A percentile compares a stretch with the other conserved stretches of the same genome.
phyloP scores from a whole-genome alignment of 2,329 filamentous ascomycete species.

The Fusarium lateritium region DNA sequence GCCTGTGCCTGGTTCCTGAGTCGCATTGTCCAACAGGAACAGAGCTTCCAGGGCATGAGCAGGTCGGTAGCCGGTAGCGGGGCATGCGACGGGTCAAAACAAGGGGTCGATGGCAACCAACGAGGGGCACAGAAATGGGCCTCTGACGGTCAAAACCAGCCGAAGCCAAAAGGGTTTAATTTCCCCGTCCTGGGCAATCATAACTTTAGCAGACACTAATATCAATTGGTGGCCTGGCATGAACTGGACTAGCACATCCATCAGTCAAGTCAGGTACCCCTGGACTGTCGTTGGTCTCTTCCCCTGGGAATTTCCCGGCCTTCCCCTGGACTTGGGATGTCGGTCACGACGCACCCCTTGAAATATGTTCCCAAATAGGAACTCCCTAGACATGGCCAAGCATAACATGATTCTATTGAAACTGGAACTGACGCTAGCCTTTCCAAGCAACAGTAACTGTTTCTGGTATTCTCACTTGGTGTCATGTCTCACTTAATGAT shows the following conservation, averaged over 20 bases:
- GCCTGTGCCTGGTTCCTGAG: conserved; percentile 13
- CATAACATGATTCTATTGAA: conserved; percentile 12
- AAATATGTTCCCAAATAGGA: conserved; percentile 7
- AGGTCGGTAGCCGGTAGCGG: conserved; percentile 14
- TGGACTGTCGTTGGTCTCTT: conserved; percentile 30
- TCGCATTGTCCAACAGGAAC: conserved; percentile 22
- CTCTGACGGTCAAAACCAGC: conserved; percentile 15
- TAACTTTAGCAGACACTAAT: conserved; percentile 16
- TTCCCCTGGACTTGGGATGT: conserved; percentile 14
- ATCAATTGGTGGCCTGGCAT: conserved; percentile 16
- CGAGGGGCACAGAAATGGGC: conserved; percentile 22
- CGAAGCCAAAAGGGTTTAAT: conserved; percentile 31
- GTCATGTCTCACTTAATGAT: conserved; percentile 28
- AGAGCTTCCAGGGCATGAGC: conserved; percentile 2
- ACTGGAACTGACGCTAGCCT: conserved; percentile 35
- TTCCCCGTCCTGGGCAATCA: conserved; percentile 27
- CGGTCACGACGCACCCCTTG: conserved; percentile 13
- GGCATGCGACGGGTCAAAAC: conserved; percentile 30
- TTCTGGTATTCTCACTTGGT: conserved; percentile 28
- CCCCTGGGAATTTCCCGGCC: conserved; percentile 25
- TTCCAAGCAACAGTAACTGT: conserved; percentile 12
- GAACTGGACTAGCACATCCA: background rate
- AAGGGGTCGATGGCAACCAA: conserved; percentile 20
- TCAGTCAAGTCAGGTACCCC: conserved; percentile 21
- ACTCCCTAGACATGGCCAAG: conserved; percentile 21